These are phyloP conservation scores for Hymenotorrendiella dingleyae DNA, from an alignment of 2,329 filamentous ascomycete genomes.

Conservation along the genomic window DNA sequence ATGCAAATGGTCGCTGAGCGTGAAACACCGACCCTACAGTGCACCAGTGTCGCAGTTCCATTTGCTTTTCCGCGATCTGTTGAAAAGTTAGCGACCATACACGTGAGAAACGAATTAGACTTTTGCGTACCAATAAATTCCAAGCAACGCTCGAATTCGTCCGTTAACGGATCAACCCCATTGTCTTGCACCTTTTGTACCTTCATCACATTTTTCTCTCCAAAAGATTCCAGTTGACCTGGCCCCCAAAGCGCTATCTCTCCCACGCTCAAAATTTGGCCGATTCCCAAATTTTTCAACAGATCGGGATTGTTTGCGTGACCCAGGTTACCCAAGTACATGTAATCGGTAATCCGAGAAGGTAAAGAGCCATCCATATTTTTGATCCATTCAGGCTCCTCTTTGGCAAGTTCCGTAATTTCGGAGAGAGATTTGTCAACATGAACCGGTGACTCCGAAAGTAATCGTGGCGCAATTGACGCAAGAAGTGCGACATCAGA, in stretches of 20 bases:
- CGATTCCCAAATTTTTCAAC: conserved; percentile 72
- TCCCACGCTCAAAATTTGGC: conserved; percentile 84
- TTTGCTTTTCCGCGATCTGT: conserved; percentile 72
- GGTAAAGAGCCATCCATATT: conserved; percentile 86
- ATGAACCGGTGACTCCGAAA: conserved; percentile 60
- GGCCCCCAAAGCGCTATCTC: conserved; percentile 80
- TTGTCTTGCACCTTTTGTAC: conserved; percentile 92
- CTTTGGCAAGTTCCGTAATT: conserved; percentile 44
- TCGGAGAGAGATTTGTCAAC: conserved; percentile 45
- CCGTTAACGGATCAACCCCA: conserved; percentile 84
- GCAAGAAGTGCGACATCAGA: conserved; percentile 81
- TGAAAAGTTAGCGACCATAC: conserved; percentile 11
- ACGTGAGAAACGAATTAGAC: conserved; percentile 31
- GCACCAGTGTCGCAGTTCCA: conserved; percentile 82
- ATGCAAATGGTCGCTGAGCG: conserved; percentile 97
- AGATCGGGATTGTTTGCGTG: conserved; percentile 93
- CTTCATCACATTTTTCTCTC: conserved; percentile 68
- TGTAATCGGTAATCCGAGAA: conserved; percentile 81
- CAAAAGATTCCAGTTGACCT: conserved; percentile 66
- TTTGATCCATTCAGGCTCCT: conserved; percentile 73
- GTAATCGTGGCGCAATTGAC: conserved; percentile 67
- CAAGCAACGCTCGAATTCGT: conserved; percentile 79
- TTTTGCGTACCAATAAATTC: conserved; percentile 91
- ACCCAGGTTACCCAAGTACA: conserved; percentile 90
- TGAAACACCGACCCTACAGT: conserved; percentile 93